Evolutionary conservation across 1,139 yeast species (phyloP), one percentile per base, ranked within the genome.

Genomic region (Spencermartinsiella ligniputridi): DNA sequence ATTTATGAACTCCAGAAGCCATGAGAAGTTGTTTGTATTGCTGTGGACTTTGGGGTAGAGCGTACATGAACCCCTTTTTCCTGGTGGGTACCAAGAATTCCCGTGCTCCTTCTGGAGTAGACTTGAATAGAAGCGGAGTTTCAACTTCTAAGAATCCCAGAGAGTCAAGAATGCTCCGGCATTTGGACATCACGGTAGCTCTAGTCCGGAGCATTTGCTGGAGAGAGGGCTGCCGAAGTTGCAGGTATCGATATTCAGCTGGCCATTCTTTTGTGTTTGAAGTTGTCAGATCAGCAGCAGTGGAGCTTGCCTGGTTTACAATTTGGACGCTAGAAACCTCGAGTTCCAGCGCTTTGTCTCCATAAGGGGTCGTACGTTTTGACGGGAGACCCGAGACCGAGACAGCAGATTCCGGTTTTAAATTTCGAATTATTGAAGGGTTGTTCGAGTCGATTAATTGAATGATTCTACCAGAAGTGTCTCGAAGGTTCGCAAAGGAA

Each of bases 91-190:
- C 97, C 44, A 94, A 66, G 60, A 92, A 92, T 64, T 92, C 99
- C 35, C 95, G 72, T 1, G 99, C 98, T 9, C 99, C 99, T 65
- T 92, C 99, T 0, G 98, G 98, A 0, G 98, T 92, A 1, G 96
- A 86, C 61, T 92, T 90, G 71, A 92, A 92, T 24, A 92, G 67
- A 12, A 90, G 63, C 0, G 99, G 99, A 0, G 99, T 92, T 60
- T 92, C 98, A 35, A 94, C 75, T 58, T 92, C 98, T 0, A 77
- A 76, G 62, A 92, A 92, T 17, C 37, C 21, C 25, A 59, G 53
- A 3, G 54, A 47, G 9, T 69, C 70, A 41, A 92, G 69, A 0
- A 68, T 66, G 0, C 67, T 55, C 39, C 97, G 71, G 3, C 86
- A 72, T 4, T 71, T 56, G 32, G 69, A 64, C 12, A 90, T 77